Evolutionary conservation across 768 basidiomycete genomes (phyloP).

Genomic region (Tricholoma sp.): DNA sequence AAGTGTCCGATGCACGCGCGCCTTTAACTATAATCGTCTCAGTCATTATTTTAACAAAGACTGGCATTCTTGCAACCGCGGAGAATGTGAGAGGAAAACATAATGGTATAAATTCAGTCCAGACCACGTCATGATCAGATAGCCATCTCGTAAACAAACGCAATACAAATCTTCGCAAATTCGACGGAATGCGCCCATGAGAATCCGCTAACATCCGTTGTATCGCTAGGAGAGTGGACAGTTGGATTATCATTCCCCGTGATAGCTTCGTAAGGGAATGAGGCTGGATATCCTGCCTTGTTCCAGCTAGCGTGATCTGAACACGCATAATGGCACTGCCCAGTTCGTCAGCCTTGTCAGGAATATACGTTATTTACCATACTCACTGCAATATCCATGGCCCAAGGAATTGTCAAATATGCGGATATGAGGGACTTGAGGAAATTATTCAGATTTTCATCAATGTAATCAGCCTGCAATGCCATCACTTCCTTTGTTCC

Average conservation of each 20-base stretch:
- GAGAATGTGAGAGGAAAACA: background rate
- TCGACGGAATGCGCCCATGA: constrained; percentile 48
- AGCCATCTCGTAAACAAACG: constrained; percentile 50
- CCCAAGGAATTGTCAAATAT: constrained; percentile 33
- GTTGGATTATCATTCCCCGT: constrained; percentile 39
- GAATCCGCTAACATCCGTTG: constrained; percentile 42
- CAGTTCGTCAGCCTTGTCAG: background rate
- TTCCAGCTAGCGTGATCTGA: constrained; percentile 46
- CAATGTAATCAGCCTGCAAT: constrained; percentile 35
- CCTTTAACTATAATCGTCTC: no score
- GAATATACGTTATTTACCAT: background rate
- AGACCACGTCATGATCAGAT: constrained; percentile 8
- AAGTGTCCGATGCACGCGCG: background rate
- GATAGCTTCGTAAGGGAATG: constrained; percentile 40
- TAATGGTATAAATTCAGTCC: background rate
- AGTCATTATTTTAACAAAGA: background rate
- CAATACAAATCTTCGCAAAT: constrained; percentile 56
- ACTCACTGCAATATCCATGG: constrained; percentile 33
- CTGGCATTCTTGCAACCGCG: no score
- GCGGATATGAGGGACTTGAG: constrained; percentile 34
- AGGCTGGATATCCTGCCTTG: constrained; percentile 33
- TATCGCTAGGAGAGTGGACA: constrained; percentile 39
- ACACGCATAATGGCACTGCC: constrained; percentile 35
- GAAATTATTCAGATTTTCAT: constrained; percentile 37
- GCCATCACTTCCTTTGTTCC: constrained; percentile 39